These are phyloP conservation scores for Auxenochlorella protothecoides DNA, from an alignment of 139 green algal genomes.

Conservation along the genomic window DNA sequence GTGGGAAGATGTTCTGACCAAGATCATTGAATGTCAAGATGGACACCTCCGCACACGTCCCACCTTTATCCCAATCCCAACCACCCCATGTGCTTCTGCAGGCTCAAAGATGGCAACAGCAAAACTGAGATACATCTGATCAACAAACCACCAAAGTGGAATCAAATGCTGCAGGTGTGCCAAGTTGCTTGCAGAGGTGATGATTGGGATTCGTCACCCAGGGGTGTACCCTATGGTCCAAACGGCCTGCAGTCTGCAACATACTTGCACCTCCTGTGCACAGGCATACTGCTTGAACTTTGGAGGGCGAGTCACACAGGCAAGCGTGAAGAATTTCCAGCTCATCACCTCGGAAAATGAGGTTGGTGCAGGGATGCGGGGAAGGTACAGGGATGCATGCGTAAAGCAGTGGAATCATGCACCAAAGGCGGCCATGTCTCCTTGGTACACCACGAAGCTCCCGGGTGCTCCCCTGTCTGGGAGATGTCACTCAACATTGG, in stretches of 20 bases:
- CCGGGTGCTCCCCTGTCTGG: not conserved
- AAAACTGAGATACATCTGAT: constrained; percentile 39
- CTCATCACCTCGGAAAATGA: constrained; percentile 38
- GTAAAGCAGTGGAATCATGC: too few relatives aligned
- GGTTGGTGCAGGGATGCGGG: constrained; percentile 1
- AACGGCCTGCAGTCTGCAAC: too few relatives aligned
- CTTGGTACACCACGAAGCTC: too few relatives aligned
- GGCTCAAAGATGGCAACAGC: constrained; percentile 16
- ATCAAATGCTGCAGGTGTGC: constrained; percentile 32
- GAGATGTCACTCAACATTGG: not conserved
- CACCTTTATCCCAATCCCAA: too few relatives aligned
- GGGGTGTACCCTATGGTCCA: too few relatives aligned
- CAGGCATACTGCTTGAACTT: constrained; percentile 97
- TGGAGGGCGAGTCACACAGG: constrained; percentile 87
- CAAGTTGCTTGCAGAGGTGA: too few relatives aligned
- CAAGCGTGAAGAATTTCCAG: constrained; percentile 99
- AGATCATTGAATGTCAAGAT: not conserved
- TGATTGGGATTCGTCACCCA: too few relatives aligned
- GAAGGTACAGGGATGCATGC: too few relatives aligned
- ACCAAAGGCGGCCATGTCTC: too few relatives aligned
- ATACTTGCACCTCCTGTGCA: constrained; percentile 22
- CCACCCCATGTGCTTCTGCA: constrained; percentile 3
- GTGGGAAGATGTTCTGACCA: not conserved
- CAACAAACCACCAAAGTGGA: constrained; percentile 93
- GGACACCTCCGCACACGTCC: not conserved